Percentiles rank a stretch among this genome's conserved stretches.
Evolutionary conservation across 179 eudicot species (phyloP).

Genomic region (Vitellaria paradoxa): DNA sequence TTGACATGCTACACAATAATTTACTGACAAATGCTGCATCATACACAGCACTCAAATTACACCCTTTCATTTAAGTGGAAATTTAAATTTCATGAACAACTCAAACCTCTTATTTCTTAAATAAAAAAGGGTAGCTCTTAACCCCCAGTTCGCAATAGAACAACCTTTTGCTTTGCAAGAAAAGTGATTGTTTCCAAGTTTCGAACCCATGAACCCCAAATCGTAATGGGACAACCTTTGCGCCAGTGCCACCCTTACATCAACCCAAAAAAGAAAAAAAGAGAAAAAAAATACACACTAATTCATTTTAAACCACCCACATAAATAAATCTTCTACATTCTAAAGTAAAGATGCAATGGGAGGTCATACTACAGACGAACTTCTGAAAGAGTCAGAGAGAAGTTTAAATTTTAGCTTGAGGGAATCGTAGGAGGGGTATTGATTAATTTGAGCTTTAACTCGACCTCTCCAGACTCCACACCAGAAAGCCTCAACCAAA

Average conservation of each 20-base stretch:
- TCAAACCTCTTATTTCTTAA: background rate
- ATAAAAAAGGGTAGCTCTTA: background rate
- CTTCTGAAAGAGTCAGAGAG: too few relatives aligned
- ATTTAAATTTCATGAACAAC: background rate
- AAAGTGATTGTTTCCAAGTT: too few relatives aligned
- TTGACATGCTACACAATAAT: background rate
- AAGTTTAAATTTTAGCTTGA: constrained; percentile 5
- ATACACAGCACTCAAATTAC: background rate
- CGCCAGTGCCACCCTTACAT: too few relatives aligned
- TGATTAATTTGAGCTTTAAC: constrained; percentile 49
- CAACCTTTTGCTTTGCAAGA: too few relatives aligned
- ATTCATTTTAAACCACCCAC: constrained; percentile 3
- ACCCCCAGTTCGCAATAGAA: too few relatives aligned
- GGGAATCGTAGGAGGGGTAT: constrained; percentile 18
- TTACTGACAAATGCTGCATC: constrained; percentile 3
- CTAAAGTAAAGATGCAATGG: background rate
- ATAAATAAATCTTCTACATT: background rate
- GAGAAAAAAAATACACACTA: background rate
- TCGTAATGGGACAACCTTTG: too few relatives aligned
- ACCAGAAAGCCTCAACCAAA: constrained; percentile 62
- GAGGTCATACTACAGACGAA: background rate
- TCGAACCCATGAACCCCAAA: too few relatives aligned
- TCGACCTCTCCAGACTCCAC: constrained; percentile 74
- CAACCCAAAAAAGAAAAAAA: too few relatives aligned
- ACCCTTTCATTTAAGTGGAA: background rate